phyloP scores from a whole-genome alignment of 2,329 filamentous ascomycete species.

The Pseudocercospora fuligena region DNA sequence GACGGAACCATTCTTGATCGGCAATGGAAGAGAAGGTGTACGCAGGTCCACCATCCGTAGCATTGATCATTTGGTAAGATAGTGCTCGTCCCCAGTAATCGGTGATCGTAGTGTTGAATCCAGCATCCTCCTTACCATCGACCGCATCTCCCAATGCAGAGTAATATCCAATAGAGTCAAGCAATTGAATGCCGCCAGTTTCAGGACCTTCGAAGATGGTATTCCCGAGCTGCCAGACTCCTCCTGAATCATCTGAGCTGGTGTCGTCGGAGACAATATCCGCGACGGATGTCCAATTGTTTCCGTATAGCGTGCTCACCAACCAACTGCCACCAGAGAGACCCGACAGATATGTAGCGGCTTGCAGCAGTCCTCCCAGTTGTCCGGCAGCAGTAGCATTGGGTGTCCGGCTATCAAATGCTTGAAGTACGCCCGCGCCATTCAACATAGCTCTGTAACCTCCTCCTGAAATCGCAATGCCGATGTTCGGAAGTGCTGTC shows the following conservation, averaged over 20 bases:
- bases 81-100: slow-evolving; percentile 84
- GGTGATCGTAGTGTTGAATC: slow-evolving; percentile 74
- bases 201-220: slow-evolving; percentile 65
- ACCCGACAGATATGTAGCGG: slow-evolving; percentile 78
- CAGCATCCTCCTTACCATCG: slow-evolving; percentile 64
- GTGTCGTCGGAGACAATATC: slow-evolving; percentile 53
- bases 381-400: slow-evolving; percentile 67
- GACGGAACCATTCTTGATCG: slow-evolving; percentile 63
- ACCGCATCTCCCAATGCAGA: slow-evolving; percentile 63
- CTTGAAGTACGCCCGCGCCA: slow-evolving; percentile 77
- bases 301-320: slow-evolving; percentile 76
- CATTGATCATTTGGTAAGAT: slow-evolving; percentile 84
- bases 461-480: slow-evolving; percentile 78
- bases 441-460: slow-evolving; percentile 87
- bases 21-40: slow-evolving; percentile 85
- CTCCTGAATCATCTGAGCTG: slow-evolving; percentile 25
- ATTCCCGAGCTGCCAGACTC: slow-evolving; percentile 66
- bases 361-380: slow-evolving; percentile 79
- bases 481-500: slow-evolving; percentile 69
- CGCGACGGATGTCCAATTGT: slow-evolving; percentile 76
- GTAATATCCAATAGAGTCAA: slow-evolving; percentile 67
- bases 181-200: slow-evolving; percentile 55
- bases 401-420: slow-evolving; percentile 74
- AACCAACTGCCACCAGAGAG: slow-evolving; percentile 85
- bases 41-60: slow-evolving; percentile 70